These are phyloP conservation scores for Fraxinus albicans DNA, from an alignment of 305 asterid species.

Conservation along the genomic window DNA sequence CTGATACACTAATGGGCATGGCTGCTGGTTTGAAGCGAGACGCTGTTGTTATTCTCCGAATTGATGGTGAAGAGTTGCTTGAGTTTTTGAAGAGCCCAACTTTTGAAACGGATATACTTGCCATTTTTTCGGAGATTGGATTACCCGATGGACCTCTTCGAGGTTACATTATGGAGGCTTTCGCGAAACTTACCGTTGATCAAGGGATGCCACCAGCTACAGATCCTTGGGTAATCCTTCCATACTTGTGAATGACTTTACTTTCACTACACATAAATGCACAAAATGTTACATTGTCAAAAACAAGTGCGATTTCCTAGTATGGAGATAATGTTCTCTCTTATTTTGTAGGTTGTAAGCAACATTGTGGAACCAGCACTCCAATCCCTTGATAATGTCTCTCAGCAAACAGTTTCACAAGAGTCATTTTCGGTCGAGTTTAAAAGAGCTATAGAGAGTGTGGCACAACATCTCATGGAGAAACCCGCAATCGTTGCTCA, in stretches of 20 bases:
- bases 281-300: neutral
- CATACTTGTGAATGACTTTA: neutral
- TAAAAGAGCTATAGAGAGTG: slow-evolving; percentile 50
- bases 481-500: slow-evolving; percentile 94
- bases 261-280: neutral
- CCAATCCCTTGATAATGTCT: slow-evolving; percentile 42
- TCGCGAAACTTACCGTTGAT: slow-evolving; percentile 76
- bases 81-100: slow-evolving; percentile 55
- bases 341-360: slow-evolving; percentile 49
- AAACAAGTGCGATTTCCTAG: neutral
- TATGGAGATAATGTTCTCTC: no score
- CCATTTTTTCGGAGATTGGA: slow-evolving; percentile 52
- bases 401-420: slow-evolving; percentile 56
- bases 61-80: slow-evolving; percentile 83
- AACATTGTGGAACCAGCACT: slow-evolving; percentile 73
- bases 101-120: slow-evolving; percentile 60
- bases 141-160: slow-evolving; percentile 52
- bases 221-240: slow-evolving; percentile 70
- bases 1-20: slow-evolving; percentile 81
- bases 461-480: slow-evolving; percentile 62
- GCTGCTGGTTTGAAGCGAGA: slow-evolving; percentile 93
- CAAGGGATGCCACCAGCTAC: slow-evolving; percentile 94
- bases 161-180: slow-evolving; percentile 54
- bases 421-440: slow-evolving; percentile 63
- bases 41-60: slow-evolving; percentile 87